These are phyloP conservation scores for Pseudonitzschia delicatissima DNA, from an alignment of 108 stramenopile species.

Conservation along the genomic window DNA sequence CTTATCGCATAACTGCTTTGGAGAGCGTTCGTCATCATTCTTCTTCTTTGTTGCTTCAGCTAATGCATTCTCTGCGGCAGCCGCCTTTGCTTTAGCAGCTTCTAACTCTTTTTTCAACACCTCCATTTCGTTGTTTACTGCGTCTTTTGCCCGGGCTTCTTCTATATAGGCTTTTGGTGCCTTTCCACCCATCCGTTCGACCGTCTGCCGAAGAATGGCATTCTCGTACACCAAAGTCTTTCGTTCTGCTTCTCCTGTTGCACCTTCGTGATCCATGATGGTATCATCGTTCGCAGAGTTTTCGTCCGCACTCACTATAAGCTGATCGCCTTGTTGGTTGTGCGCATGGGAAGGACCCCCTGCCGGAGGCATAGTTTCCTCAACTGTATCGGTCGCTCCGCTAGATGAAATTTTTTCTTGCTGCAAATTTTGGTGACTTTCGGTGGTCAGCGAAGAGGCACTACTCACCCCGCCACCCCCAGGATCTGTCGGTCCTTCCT, in stretches of 20 bases:
- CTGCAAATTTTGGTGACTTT: constrained; percentile 34
- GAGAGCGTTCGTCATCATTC: neutral
- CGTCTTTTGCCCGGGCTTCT: constrained; percentile 35
- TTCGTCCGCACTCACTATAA: constrained; percentile 79
- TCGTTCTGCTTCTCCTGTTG: constrained; percentile 49
- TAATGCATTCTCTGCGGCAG: constrained; percentile 31
- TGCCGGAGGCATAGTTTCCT: constrained; percentile 13
- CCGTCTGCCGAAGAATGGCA: constrained; percentile 64
- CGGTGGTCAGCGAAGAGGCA: constrained; percentile 62
- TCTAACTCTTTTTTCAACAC: constrained; percentile 43
- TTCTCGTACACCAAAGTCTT: constrained; percentile 82
- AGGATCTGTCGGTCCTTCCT: constrained; percentile 19
- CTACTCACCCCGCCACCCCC: constrained; percentile 42
- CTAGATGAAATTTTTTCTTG: constrained; percentile 21
- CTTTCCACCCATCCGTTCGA: constrained; percentile 68
- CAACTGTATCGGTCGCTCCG: constrained; percentile 10
- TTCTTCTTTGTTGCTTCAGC: constrained; percentile 20
- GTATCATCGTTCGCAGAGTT: constrained; percentile 60
- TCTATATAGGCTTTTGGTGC: constrained; percentile 70
- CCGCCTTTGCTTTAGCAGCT: constrained; percentile 34
- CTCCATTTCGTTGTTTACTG: constrained; percentile 22
- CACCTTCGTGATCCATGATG: constrained; percentile 51
- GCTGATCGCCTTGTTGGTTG: constrained; percentile 43
- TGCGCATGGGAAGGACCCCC: neutral
- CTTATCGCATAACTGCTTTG: constrained; percentile 51